Percentiles rank a stretch among this genome's conserved stretches.
Conservation (phyloP, 2,329 filamentous ascomycete species). For the Aspergillus brasiliensis region DNA sequence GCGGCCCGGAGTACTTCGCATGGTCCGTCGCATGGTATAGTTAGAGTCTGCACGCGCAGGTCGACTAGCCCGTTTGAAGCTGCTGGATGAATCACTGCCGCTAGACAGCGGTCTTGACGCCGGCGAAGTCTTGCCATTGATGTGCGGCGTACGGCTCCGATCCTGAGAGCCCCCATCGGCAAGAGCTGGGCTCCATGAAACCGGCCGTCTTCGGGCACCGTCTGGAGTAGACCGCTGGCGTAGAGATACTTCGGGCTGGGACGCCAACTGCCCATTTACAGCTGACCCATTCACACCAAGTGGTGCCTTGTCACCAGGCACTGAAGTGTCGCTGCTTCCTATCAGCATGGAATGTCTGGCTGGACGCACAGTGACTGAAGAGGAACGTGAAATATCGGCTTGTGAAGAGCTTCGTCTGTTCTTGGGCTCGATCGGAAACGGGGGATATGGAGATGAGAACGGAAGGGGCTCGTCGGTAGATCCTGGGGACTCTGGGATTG, state of each 20-base stretch:
- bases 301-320: conserved; percentile 13
- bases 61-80: conserved; percentile 70
- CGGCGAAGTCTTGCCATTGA: conserved; percentile 11
- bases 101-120: conserved; percentile 60
- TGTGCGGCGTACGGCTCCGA: conserved; percentile 3
- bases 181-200: conserved; percentile 27
- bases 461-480: conserved; percentile 18
- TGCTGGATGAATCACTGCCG: conserved; percentile 70
- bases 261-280: conserved; percentile 3
- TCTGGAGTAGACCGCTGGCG: conserved; percentile 7
- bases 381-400: conserved; percentile 2
- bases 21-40: conserved; percentile 70
- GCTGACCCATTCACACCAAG: not conserved
- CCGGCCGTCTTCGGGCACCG: conserved; percentile 20
- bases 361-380: conserved; percentile 16
- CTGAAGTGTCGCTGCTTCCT: conserved; percentile 19
- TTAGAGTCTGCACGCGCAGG: conserved; percentile 48
- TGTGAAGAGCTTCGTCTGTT: not conserved
- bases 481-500: conserved; percentile 22
- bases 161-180: conserved; percentile 16
- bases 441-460: conserved; percentile 23
- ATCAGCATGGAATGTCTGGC: conserved; percentile 23
- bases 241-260: conserved; percentile 10
- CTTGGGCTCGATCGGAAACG: conserved; percentile 9
- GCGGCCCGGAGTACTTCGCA: conserved; percentile 59